phyloP scores from a whole-genome alignment of 78 protist species.

The Dictyostelium purpureum region DNA sequence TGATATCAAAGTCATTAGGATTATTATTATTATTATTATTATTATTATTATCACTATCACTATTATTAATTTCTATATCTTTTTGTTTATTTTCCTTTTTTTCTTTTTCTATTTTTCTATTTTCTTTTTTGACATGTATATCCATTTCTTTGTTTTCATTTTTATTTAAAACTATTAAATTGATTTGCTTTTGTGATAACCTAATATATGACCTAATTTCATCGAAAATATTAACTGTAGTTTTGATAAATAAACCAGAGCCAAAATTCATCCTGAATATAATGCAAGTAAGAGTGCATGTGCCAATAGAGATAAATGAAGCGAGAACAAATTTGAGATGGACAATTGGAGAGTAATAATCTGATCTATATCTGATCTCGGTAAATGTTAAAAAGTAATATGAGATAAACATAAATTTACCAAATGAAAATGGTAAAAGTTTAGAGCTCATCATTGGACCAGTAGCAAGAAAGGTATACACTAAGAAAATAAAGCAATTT shows the following conservation, averaged over 20 bases:
- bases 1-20: background rate
- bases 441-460: background rate
- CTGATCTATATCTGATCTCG: background rate
- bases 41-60: background rate
- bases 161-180: background rate
- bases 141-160: no score
- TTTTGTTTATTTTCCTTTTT: background rate
- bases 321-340: background rate
- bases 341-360: background rate
- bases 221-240: background rate
- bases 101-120: no score
- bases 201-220: conserved; percentile 1
- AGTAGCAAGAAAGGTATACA: background rate
- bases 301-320: background rate
- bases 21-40: background rate
- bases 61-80: background rate
- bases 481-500: background rate
- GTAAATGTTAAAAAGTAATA: conserved; percentile 1
- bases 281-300: background rate
- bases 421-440: conserved; percentile 9
- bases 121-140: no score
- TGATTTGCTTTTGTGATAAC: background rate
- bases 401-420: background rate
- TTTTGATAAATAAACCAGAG: background rate
- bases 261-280: conserved; percentile 1